These are phyloP conservation scores for Baorangia bicolor DNA, from an alignment of 768 basidiomycete genomes.

Conservation along the genomic window DNA sequence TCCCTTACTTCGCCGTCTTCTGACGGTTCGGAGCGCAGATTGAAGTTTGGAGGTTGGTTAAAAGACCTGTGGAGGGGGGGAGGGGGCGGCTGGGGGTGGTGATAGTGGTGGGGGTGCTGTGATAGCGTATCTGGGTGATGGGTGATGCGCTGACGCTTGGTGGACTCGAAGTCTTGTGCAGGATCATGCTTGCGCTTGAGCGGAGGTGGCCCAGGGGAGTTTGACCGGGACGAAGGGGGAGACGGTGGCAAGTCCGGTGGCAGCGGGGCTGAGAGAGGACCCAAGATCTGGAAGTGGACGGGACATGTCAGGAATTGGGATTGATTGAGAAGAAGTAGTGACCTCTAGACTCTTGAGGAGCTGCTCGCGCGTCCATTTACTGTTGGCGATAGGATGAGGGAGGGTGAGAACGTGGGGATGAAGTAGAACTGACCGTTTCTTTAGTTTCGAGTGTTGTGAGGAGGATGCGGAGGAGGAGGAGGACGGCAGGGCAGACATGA, in stretches of 20 bases:
- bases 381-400: conserved; percentile 28
- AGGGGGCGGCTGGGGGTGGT: conserved; percentile 25
- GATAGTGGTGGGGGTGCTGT: conserved; percentile 31
- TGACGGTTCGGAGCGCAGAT: conserved; percentile 39
- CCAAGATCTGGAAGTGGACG: conserved; percentile 36
- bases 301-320: conserved; percentile 18
- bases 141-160: conserved; percentile 33
- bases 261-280: conserved; percentile 39
- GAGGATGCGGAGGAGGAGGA: conserved; percentile 29
- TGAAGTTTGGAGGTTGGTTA: conserved; percentile 22
- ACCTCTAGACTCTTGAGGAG: conserved; percentile 44
- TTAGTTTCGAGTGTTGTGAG: conserved; percentile 23
- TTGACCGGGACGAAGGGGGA: conserved; percentile 43
- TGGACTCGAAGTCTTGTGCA: conserved; percentile 24
- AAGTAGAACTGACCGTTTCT: conserved; percentile 34
- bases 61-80: conserved; percentile 21
- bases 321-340: conserved; percentile 1
- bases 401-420: conserved; percentile 13
- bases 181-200: conserved; percentile 40
- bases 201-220: conserved; percentile 38
- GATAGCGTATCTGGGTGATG: conserved; percentile 25
- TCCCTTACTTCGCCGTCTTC: conserved; percentile 51
- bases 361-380: conserved; percentile 37
- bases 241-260: conserved; percentile 46
- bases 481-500: conserved; percentile 32